Evolutionary conservation across 768 basidiomycete species (phyloP), one percentile per base, ranked within the genome.

Genomic region (Suillus ampliporus): DNA sequence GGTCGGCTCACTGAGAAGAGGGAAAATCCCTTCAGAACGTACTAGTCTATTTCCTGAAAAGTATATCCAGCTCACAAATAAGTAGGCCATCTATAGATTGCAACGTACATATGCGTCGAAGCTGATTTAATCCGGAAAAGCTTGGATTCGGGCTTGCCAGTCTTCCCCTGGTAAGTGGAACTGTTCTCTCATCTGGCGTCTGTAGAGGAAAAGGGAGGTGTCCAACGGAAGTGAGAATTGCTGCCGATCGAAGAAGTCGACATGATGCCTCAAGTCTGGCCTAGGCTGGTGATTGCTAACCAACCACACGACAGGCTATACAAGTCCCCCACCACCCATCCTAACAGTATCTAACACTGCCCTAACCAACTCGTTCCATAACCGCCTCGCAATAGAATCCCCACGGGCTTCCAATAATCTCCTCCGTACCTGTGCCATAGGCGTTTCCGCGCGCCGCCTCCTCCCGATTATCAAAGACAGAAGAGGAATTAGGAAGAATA

Each of bases 311-410:
- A 34, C 5, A 19, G 6, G 54, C 77, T 74, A 91, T 47, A 89
- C 89, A 64, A 91, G 74, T n/a, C 91, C 91, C 65, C 89, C 84
- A 23, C 89, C 90, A 2, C 86, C 91, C 91, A 92, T 92, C 68
- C 80, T 82, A 35, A 90, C 81, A 4, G 89, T 89, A 76, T 92
- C 91, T 53, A 76, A 72, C 15, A 92, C 78, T 9, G 82, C 85
- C 50, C 82, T 79, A 3, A 84, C 67, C 8, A 83, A 68, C 67
- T 86, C 86, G 21, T 74, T 73, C 86, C 88, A 88, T 37, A 83
- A 74, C 82, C 58, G 48, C 77, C 65, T 38, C 76, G 79, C 15
- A 62, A 73, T 34, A 74, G 81, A 67, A 64, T 67, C 78, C 35
- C 65, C 72, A 21, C 77, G 79, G n/a, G 73, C 76, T 38, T 77